Evolutionary conservation across 179 eudicot genomes (phyloP).

Genomic region (Vitellaria paradoxa): DNA sequence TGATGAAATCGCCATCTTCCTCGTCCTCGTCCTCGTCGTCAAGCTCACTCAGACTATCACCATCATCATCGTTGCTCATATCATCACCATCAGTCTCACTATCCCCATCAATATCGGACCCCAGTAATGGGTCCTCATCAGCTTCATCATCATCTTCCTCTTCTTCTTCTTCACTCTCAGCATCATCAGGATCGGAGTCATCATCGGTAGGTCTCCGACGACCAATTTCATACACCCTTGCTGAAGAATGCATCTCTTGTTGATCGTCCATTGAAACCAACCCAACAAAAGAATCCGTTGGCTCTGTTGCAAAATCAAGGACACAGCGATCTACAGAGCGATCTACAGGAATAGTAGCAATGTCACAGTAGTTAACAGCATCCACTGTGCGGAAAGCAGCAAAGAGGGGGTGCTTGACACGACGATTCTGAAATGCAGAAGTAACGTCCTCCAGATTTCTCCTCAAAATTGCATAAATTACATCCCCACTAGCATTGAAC

Average conservation of each 20-base stretch:
- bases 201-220: constrained; percentile 85
- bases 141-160: constrained; percentile 62
- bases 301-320: constrained; percentile 80
- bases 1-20: constrained; percentile 51
- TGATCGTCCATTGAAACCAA: constrained; percentile 86
- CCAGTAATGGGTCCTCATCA: constrained; percentile 35
- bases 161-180: constrained; percentile 79
- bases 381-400: constrained; percentile 88
- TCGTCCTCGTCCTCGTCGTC: constrained; percentile 64
- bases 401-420: constrained; percentile 76
- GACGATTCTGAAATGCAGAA: constrained; percentile 68
- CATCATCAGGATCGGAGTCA: constrained; percentile 95
- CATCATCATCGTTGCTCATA: constrained; percentile 44
- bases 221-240: constrained; percentile 86
- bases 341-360: constrained; percentile 77
- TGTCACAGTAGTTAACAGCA: constrained; percentile 83
- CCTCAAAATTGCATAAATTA: constrained; percentile 79
- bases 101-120: constrained; percentile 51
- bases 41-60: constrained; percentile 42
- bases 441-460: constrained; percentile 76
- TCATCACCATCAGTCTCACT: constrained; percentile 66
- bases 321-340: constrained; percentile 85
- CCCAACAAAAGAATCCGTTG: constrained; percentile 83
- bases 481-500: constrained; percentile 82
- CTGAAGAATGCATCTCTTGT: constrained; percentile 83